Evolutionary conservation across 1,284 basidiomycete species (phyloP).

Genomic region (Tilletia caries): DNA sequence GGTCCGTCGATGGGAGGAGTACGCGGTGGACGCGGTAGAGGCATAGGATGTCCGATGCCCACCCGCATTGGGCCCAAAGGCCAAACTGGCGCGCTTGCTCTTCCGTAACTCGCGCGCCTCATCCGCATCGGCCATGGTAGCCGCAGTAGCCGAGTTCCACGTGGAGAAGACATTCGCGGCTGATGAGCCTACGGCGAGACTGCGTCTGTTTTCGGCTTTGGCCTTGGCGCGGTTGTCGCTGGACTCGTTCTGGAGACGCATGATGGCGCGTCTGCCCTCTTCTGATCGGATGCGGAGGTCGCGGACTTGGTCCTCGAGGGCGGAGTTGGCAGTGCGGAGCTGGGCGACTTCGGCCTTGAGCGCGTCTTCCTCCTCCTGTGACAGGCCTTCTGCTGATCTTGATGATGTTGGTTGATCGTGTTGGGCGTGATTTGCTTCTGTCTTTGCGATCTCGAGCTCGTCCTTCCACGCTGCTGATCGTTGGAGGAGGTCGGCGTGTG

Average conservation of each 20-base stretch:
- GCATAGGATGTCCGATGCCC: slow-evolving; percentile 22
- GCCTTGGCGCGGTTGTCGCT: slow-evolving; percentile 29
- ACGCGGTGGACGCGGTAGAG: slow-evolving; percentile 16
- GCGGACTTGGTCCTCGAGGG: slow-evolving; percentile 33
- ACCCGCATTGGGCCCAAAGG: slow-evolving; percentile 35
- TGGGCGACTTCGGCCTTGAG: not conserved
- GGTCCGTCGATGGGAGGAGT: slow-evolving; percentile 25
- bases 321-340: not conserved
- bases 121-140: slow-evolving; percentile 24
- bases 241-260: slow-evolving; percentile 38
- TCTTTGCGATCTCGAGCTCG: slow-evolving; percentile 37
- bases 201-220: slow-evolving; percentile 32
- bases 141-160: not conserved
- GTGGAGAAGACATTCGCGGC: not conserved
- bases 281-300: slow-evolving; percentile 46
- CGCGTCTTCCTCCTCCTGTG: not conserved
- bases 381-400: not conserved
- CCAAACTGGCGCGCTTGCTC: slow-evolving; percentile 40
- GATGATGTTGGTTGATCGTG: not conserved
- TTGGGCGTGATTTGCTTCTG: slow-evolving; percentile 8
- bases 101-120: slow-evolving; percentile 34
- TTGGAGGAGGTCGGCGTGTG: slow-evolving; percentile 34
- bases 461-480: slow-evolving; percentile 41
- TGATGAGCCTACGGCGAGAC: slow-evolving; percentile 13
- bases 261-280: slow-evolving; percentile 45